phyloP scores from a whole-genome alignment of 192 early-diverging fungal species.

The Podila verticillata region DNA sequence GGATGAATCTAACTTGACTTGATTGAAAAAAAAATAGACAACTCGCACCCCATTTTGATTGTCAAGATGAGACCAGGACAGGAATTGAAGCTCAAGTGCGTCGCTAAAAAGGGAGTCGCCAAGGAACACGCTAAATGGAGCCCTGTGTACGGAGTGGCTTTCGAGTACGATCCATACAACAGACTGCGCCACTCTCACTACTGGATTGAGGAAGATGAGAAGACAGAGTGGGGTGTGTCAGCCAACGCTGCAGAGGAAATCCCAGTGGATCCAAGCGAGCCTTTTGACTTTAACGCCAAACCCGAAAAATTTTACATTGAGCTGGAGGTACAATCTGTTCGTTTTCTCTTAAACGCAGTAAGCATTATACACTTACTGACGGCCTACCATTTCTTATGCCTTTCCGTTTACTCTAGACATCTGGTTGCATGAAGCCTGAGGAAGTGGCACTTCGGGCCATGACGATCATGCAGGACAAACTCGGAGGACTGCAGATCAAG shows the following conservation, averaged over 20 bases:
- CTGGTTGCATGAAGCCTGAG: conserved; percentile 80
- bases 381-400: background rate
- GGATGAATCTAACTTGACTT: background rate
- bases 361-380: background rate
- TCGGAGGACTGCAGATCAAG: conserved; percentile 72
- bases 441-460: conserved; percentile 74
- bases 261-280: conserved; percentile 56
- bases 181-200: conserved; percentile 88
- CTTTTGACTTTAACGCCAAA: conserved; percentile 84
- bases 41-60: conserved; percentile 69
- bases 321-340: conserved; percentile 67
- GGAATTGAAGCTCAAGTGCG: conserved; percentile 88
- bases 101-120: conserved; percentile 96
- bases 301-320: conserved; percentile 82
- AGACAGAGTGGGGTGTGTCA: conserved; percentile 82
- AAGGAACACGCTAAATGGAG: conserved; percentile 99
- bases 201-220: conserved; percentile 90
- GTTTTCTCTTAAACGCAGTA: background rate
- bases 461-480: conserved; percentile 77
- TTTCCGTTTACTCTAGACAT: conserved; percentile 55
- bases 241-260: conserved; percentile 71
- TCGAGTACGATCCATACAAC: conserved; percentile 99
- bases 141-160: conserved; percentile 86
- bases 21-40: conserved; percentile 10
- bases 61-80: conserved; percentile 93